Evolutionary conservation across 2,329 filamentous ascomycete species (phyloP), one percentile per base, ranked within the genome.

Genomic region (Paramyrothecium roridum): DNA sequence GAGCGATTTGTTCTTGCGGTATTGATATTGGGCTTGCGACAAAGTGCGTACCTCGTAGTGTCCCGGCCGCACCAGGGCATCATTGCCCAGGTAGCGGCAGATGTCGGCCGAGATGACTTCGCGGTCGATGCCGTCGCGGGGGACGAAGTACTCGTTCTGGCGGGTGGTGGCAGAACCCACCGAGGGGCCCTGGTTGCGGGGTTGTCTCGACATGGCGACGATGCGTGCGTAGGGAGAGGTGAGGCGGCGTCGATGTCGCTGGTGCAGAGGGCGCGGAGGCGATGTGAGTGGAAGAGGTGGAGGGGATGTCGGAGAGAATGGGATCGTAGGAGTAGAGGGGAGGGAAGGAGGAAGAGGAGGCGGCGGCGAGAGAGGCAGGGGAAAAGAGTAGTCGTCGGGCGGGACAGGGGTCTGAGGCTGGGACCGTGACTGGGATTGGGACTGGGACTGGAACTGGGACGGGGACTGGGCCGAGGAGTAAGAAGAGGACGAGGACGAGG

Each of bases 21-120:
- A 53, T 34, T n/a, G 34, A 53, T 55, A 50, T 48, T 49, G 19
- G 40, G 19, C 34, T 30, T 30, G 19, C 26, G 16, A 47, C 23
- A 21, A 53, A 30, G 45, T 52, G 52, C 63, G 65, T 81, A 91
- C 88, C 81, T 89, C 84, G 73, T 89, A 88, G 64, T 82, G 84
- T 66, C 87, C 87, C 57, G 88, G 89, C 67, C 87, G 86, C 68
- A 91, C 89, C 66, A 90, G 81, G 63, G 89, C 89, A 78, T 93
- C 89, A 72, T 91, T 91, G 67, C 89, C 89, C 63, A 93, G 81
- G 71, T 91, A 93, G 69, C 89, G 88, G 77, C 89, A 92, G 62
- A 93, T 91, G 71, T 93, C 89, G 69, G 88, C 87, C 60, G 90
- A 90, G 73, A 93, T 91, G 66, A 93, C 89, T 73, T 93, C 89